These are phyloP conservation scores for Colletotrichum horii DNA, from an alignment of 2,329 filamentous ascomycete genomes.

Conservation along the genomic window DNA sequence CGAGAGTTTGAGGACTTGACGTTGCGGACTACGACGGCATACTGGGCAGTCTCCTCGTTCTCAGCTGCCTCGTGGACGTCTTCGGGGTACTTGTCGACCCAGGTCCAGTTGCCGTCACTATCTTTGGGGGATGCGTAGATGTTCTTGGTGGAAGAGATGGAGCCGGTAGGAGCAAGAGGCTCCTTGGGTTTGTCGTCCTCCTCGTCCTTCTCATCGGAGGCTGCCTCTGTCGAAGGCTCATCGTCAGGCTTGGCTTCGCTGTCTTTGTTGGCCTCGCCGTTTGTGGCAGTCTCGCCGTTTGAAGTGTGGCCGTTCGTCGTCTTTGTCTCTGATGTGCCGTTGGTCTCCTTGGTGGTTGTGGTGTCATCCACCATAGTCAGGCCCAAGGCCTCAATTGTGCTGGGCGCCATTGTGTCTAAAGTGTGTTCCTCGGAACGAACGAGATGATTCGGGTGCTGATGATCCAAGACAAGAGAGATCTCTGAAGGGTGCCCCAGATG, in stretches of 20 bases:
- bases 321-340: background rate
- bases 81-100: constrained; percentile 60
- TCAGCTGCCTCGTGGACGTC: constrained; percentile 62
- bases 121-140: constrained; percentile 50
- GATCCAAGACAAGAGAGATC: background rate
- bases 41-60: constrained; percentile 65
- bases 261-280: background rate
- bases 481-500: background rate
- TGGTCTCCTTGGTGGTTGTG: background rate
- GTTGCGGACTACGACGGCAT: constrained; percentile 65
- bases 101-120: constrained; percentile 54
- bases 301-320: background rate
- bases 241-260: background rate
- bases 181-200: constrained; percentile 29
- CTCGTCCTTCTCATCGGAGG: constrained; percentile 18
- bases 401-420: constrained; percentile 5
- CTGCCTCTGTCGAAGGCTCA: constrained; percentile 21
- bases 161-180: constrained; percentile 32
- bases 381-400: background rate
- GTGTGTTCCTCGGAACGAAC: background rate
- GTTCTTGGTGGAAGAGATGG: constrained; percentile 44
- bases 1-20: constrained; percentile 61
- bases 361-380: background rate
- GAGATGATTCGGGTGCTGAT: background rate
- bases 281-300: background rate